Conservation (phyloP, 345 rosid species). For the Lepidium didymum region DNA sequence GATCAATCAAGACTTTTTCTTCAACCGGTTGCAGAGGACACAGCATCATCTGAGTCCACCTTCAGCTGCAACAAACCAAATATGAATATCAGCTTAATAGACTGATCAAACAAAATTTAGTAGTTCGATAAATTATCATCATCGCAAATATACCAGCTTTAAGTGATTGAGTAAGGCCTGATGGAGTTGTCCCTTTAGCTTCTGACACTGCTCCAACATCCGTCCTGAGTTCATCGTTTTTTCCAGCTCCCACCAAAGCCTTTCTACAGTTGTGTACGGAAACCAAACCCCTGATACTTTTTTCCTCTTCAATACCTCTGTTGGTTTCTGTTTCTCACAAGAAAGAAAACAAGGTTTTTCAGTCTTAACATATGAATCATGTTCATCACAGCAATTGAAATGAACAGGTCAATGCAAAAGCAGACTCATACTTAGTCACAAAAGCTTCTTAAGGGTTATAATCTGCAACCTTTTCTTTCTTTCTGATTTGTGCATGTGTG, state of each 20-base stretch:
- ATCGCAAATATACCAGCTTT: conserved; percentile 45
- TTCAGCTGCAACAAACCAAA: conserved; percentile 48
- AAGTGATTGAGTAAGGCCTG: conserved; percentile 69
- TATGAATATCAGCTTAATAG: not conserved
- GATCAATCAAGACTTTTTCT: not conserved
- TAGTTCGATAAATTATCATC: not conserved
- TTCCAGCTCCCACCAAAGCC: conserved; percentile 77
- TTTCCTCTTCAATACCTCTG: conserved; percentile 60
- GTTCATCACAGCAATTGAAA: not conserved
- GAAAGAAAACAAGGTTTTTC: not conserved
- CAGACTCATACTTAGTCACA: not conserved
- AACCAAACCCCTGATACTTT: conserved; percentile 72
- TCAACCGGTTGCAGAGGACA: conserved; percentile 23
- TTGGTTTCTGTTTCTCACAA: conserved; percentile 55
- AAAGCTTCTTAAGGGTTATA: not conserved
- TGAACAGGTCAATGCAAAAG: not conserved
- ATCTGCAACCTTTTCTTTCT: not conserved
- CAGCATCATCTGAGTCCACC: conserved; percentile 67
- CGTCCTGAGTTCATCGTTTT: conserved; percentile 44
- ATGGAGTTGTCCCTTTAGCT: conserved; percentile 57
- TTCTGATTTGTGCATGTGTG: not conserved
- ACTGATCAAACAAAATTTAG: not conserved
- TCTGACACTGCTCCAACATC: conserved; percentile 67
- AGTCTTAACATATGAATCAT: not conserved
- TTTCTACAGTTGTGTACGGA: conserved; percentile 68